A percentile compares a stretch with the other conserved stretches of the same genome.
Evolutionary conservation across 768 basidiomycete species (phyloP).

Genomic region (Suillus subluteus): DNA sequence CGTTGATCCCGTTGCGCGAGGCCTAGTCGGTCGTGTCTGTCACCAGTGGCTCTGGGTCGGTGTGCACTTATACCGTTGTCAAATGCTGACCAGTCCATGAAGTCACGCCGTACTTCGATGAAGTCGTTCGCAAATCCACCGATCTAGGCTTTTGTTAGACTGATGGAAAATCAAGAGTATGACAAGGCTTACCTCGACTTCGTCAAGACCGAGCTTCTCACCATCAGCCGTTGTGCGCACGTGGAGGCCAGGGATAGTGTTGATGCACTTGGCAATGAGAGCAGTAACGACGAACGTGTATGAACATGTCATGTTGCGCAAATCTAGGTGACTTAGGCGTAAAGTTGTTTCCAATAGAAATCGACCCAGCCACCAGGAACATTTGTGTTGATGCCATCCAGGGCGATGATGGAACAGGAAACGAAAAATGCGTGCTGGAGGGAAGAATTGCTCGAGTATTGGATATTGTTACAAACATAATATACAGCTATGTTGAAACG

Average conservation of each 20-base stretch:
- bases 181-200: constrained; percentile 57
- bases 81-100: constrained; percentile 52
- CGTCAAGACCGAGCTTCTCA: constrained; percentile 69
- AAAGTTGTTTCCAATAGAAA: constrained; percentile 77
- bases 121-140: constrained; percentile 74
- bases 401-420: constrained; percentile 57
- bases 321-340: constrained; percentile 73
- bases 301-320: constrained; percentile 54
- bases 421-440: constrained; percentile 58
- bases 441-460: constrained; percentile 25
- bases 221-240: constrained; percentile 58
- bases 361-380: constrained; percentile 73
- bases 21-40: constrained; percentile 44
- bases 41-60: constrained; percentile 30
- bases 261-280: constrained; percentile 56
- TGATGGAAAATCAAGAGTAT: background rate
- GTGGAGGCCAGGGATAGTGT: constrained; percentile 60
- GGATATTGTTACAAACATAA: constrained; percentile 32
- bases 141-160: constrained; percentile 41
- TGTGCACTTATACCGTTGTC: constrained; percentile 20
- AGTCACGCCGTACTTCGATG: constrained; percentile 49
- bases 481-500: background rate
- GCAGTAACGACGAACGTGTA: constrained; percentile 70
- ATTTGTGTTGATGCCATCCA: constrained; percentile 66
- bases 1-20: constrained; percentile 10